These are phyloP conservation scores for Crithidia thermophila DNA, from an alignment of 208 protist genomes.

Conservation along the genomic window DNA sequence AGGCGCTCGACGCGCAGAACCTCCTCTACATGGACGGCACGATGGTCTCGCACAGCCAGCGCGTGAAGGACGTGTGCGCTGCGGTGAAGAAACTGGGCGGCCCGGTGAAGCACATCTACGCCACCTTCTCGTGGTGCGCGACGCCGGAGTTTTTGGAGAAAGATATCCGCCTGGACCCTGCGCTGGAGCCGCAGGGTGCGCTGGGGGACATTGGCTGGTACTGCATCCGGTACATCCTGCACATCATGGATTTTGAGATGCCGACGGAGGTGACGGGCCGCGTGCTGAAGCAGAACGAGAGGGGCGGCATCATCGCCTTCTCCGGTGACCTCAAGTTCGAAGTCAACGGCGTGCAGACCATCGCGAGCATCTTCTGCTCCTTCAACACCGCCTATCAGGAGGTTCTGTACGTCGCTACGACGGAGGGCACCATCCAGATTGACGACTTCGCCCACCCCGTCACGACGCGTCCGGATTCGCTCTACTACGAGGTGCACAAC, in stretches of 20 bases:
- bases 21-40: conserved; percentile 76
- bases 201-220: conserved; percentile 72
- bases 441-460: conserved; percentile 40
- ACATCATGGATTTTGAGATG: conserved; percentile 61
- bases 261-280: conserved; percentile 47
- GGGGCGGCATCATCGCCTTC: conserved; percentile 47
- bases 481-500: conserved; percentile 46
- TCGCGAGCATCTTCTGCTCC: conserved; percentile 35
- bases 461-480: conserved; percentile 14
- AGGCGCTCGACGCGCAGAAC: conserved; percentile 38
- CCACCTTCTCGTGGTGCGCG: conserved; percentile 30
- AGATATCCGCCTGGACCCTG: conserved; percentile 53
- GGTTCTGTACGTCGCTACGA: conserved; percentile 31
- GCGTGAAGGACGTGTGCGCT: conserved; percentile 33
- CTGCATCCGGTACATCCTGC: conserved; percentile 53
- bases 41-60: conserved; percentile 52
- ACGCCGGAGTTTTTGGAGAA: conserved; percentile 34
- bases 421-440: conserved; percentile 44
- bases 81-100: conserved; percentile 31
- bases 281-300: conserved; percentile 43
- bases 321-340: conserved; percentile 42
- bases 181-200: conserved; percentile 50
- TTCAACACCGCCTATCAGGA: conserved; percentile 39
- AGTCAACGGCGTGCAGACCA: conserved; percentile 19
- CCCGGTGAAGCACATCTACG: conserved; percentile 47